Evolutionary conservation across 164 flowering plant species (phyloP).

Genomic region (Chloranthus sessilifolius): DNA sequence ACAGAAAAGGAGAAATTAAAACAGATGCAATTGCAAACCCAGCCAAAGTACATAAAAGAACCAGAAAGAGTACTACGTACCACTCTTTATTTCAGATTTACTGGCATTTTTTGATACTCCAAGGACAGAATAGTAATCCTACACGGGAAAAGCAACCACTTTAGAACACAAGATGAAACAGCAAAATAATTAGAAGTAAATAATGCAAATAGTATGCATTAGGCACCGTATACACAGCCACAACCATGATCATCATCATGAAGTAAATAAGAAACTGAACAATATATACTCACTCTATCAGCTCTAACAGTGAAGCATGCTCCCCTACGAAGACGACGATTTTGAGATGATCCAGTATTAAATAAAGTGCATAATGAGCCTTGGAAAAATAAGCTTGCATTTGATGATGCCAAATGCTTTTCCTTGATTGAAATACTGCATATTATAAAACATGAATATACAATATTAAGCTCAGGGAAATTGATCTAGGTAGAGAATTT

Average conservation of each 20-base stretch:
- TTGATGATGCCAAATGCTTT: slow-evolving; percentile 35
- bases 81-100: slow-evolving; percentile 92
- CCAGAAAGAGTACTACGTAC: slow-evolving; percentile 25
- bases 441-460: not conserved
- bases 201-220: not conserved
- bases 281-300: slow-evolving; percentile 44
- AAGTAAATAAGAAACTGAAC: not conserved
- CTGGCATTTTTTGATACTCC: slow-evolving; percentile 83
- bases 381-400: slow-evolving; percentile 49
- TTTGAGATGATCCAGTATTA: slow-evolving; percentile 27
- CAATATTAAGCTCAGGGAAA: too few species aligned
- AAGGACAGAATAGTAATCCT: slow-evolving; percentile 82
- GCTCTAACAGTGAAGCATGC: slow-evolving; percentile 71
- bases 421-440: slow-evolving; percentile 40
- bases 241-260: not conserved
- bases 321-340: slow-evolving; percentile 38
- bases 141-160: slow-evolving; percentile 8
- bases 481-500: too few species aligned
- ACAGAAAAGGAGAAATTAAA: not conserved
- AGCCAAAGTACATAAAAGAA: not conserved
- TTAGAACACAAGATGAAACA: not conserved
- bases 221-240: not conserved
- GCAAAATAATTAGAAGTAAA: not conserved
- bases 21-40: not conserved
- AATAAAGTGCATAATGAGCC: slow-evolving; percentile 38